A percentile compares a stretch with the other conserved stretches of the same genome.
Conservation (phyloP, 1,284 basidiomycete species). For the Neolentinus lepideus region DNA sequence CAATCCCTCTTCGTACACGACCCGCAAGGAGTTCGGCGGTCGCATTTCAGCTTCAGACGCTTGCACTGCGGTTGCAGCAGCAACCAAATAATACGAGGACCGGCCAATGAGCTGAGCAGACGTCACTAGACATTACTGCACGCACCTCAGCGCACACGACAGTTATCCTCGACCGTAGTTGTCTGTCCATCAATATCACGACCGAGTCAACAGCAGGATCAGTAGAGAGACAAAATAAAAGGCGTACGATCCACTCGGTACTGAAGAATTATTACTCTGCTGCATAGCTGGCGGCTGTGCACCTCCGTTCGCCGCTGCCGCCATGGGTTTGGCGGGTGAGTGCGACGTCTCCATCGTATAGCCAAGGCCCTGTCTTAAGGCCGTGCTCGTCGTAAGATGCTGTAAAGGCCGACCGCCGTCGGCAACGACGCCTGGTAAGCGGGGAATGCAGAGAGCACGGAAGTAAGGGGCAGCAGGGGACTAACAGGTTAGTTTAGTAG, state of each 20-base stretch:
- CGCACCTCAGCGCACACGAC: conserved; percentile 76
- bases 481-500: background rate
- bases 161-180: conserved; percentile 72
- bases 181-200: conserved; percentile 29
- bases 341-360: background rate
- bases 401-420: background rate
- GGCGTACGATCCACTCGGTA: conserved; percentile 13
- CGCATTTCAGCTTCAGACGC: conserved; percentile 76
- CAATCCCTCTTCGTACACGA: conserved; percentile 75
- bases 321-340: background rate
- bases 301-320: background rate
- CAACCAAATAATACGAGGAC: background rate
- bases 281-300: background rate
- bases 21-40: conserved; percentile 65
- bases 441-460: background rate
- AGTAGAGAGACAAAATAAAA: conserved; percentile 2
- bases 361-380: background rate
- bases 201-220: conserved; percentile 2
- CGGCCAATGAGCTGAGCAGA: background rate
- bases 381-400: background rate
- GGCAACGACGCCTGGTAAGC: background rate
- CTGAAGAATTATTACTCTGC: background rate
- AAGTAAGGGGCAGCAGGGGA: background rate
- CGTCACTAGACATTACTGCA: conserved; percentile 9
- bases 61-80: conserved; percentile 55